Base-by-base conservation (phyloP, 768 basidiomycete species). In the Cantharellus anzutake region DNA sequence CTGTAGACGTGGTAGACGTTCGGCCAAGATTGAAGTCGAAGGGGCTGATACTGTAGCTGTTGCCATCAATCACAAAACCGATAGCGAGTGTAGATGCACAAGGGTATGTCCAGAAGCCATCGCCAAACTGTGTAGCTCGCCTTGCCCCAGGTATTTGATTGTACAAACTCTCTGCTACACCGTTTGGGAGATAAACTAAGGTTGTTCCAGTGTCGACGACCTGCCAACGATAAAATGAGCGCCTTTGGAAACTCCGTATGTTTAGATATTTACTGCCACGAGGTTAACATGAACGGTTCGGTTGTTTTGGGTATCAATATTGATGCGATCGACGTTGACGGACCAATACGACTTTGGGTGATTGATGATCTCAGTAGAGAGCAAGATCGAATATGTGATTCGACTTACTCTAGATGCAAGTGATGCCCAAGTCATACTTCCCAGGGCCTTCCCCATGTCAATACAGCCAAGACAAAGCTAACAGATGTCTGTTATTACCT, bases 1-100 rank as follows among this genome's bases (percentile, higher is more conserved):
- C 72, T 4, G 60, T 35, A 0, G 69, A 67, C 37, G 69, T 70
- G n/a, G 60, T 62, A 7, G 61, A 60, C 34, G 71, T 68, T 60
- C 52, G 63, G 5, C 81, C 83, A 16, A 80, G 70, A 66, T 78
- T 82, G 68, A 82, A 79, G 70, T 84, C 81, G 20, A 59, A 63
- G 3, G 68, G 65, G 63, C 74, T 70, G 57, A 83, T 67, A 37
- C 67, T 20, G 63, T 80, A 78, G 16, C 66, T 51, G 37, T 70
- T 61, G 3, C 71, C 70, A 48, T 70, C 73, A 63, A 84, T 76
- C 1, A 71, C 66, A 35, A 85, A 71, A 4, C 74, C 69, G 38
- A 79, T 65, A 2, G 62, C 60, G 44, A 70, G 59, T 1, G 60
- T 51, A 1, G 71, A 62, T 41, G 69, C 63, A 67, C 83, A 85